phyloP scores from a whole-genome alignment of 192 early-diverging fungal genomes.

The Chytriomyces sp. region DNA sequence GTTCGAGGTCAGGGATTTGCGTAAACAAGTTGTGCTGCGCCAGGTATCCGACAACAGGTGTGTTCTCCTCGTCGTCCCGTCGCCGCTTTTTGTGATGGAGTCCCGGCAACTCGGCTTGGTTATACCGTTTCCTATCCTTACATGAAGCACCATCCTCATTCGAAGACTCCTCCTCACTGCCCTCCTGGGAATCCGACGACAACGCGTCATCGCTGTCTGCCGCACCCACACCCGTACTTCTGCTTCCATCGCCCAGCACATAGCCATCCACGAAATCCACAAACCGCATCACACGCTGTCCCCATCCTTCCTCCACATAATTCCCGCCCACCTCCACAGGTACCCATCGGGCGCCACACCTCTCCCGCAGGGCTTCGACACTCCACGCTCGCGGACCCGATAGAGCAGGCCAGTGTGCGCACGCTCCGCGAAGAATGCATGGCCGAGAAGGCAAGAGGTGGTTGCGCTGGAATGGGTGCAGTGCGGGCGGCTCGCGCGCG shows the following conservation, averaged over 20 bases:
- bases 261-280: constrained; percentile 68
- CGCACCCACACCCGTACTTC: background rate
- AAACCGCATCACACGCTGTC: constrained; percentile 70
- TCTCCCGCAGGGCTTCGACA: constrained; percentile 1
- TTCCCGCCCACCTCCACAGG: constrained; percentile 80
- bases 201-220: background rate
- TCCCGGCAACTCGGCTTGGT: background rate
- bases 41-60: constrained; percentile 76
- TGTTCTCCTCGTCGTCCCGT: background rate
- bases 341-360: constrained; percentile 57
- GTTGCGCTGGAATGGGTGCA: background rate
- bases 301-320: constrained; percentile 80
- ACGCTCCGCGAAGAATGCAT: constrained; percentile 57
- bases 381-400: constrained; percentile 49
- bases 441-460: background rate
- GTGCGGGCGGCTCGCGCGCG: background rate
- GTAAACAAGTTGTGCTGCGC: constrained; percentile 85
- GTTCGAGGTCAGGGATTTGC: constrained; percentile 69
- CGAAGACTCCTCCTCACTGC: background rate
- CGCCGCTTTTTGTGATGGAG: background rate
- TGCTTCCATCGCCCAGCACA: background rate
- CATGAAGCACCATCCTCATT: background rate
- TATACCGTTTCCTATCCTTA: background rate
- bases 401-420: constrained; percentile 73
- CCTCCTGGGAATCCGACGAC: background rate